Conservation (phyloP, 108 stramenopile species). For the Discostella stelligeroides region DNA sequence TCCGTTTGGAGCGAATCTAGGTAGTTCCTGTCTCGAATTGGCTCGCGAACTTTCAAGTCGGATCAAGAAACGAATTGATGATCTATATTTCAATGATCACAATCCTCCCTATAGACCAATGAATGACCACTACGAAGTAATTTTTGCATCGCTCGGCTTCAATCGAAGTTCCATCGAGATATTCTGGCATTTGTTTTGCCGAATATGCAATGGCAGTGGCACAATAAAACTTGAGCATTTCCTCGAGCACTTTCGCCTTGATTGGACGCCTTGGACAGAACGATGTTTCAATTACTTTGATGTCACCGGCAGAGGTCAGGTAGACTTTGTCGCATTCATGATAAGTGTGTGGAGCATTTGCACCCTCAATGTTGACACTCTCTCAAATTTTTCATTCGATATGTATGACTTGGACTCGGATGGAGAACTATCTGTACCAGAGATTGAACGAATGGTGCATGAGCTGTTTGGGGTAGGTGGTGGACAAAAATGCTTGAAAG, state of each 20-base stretch:
- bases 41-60: slow-evolving; percentile 11
- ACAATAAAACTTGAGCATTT: slow-evolving; percentile 45
- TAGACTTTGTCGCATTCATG: slow-evolving; percentile 60
- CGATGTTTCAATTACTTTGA: slow-evolving; percentile 54
- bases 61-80: slow-evolving; percentile 20
- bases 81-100: slow-evolving; percentile 31
- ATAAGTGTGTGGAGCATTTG: slow-evolving; percentile 54
- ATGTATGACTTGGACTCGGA: slow-evolving; percentile 51
- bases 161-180: slow-evolving; percentile 50
- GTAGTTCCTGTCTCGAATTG: slow-evolving; percentile 26
- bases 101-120: slow-evolving; percentile 53
- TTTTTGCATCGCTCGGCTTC: slow-evolving; percentile 47
- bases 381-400: slow-evolving; percentile 58
- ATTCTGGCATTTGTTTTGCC: slow-evolving; percentile 54
- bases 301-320: slow-evolving; percentile 43
- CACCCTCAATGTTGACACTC: slow-evolving; percentile 44
- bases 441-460: slow-evolving; percentile 53
- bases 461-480: slow-evolving; percentile 47
- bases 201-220: slow-evolving; percentile 44
- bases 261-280: slow-evolving; percentile 52
- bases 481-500: slow-evolving; percentile 32
- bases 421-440: slow-evolving; percentile 52
- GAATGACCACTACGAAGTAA: slow-evolving; percentile 51
- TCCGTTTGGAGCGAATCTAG: slow-evolving; percentile 38
- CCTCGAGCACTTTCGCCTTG: slow-evolving; percentile 46